Conservation (phyloP, 257 asterid genomes). For the Cruciata laevipes region DNA sequence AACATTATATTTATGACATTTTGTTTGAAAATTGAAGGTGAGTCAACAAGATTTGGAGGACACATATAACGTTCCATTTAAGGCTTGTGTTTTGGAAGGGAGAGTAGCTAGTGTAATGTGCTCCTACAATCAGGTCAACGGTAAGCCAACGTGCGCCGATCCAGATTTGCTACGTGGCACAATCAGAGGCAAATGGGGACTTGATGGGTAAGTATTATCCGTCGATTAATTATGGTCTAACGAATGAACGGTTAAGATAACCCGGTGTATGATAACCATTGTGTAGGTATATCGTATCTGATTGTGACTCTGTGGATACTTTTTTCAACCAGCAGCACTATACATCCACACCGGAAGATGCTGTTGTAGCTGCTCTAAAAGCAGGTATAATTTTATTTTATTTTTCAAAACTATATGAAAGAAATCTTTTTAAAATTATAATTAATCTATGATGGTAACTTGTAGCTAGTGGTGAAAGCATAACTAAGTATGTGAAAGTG, state of each 20-base stretch:
- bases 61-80: constrained; percentile 89
- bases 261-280: background rate
- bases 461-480: too few relatives aligned
- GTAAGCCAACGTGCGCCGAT: constrained; percentile 93
- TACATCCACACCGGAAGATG: constrained; percentile 71
- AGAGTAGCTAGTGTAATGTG: constrained; percentile 94
- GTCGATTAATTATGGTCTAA: background rate
- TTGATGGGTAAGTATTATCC: constrained; percentile 50
- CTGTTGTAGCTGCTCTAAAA: constrained; percentile 62
- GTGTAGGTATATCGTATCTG: constrained; percentile 74
- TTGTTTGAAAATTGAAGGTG: constrained; percentile 33
- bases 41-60: constrained; percentile 85
- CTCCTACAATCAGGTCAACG: constrained; percentile 89
- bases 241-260: background rate
- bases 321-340: constrained; percentile 52
- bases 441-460: too few relatives aligned
- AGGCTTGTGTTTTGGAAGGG: constrained; percentile 80
- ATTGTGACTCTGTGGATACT: constrained; percentile 79
- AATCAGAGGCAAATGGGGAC: constrained; percentile 73
- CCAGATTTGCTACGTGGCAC: constrained; percentile 64
- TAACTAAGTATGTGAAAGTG: too few relatives aligned
- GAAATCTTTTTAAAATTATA: too few relatives aligned
- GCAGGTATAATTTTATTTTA: constrained; percentile 38
- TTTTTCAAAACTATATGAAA: too few relatives aligned
- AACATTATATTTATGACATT: background rate